phyloP scores from a whole-genome alignment of 352 stramenopile species.

The Globisporangium barbulae region DNA sequence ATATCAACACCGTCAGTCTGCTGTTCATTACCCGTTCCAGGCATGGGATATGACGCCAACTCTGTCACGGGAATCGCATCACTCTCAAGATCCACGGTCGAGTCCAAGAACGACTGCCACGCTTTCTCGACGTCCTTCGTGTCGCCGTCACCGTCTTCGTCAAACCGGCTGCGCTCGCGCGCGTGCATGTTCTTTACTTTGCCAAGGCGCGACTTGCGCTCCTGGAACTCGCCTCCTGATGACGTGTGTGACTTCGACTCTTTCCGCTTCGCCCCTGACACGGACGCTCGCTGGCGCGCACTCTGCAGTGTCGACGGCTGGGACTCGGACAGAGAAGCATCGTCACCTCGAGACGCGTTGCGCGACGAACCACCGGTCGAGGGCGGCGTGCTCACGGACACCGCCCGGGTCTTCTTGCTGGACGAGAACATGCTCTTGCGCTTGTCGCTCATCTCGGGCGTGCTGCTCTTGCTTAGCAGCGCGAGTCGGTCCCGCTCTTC shows the following conservation, averaged over 20 bases:
- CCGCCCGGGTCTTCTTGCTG: slow-evolving; percentile 13
- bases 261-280: slow-evolving; percentile 16
- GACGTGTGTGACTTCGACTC: slow-evolving; percentile 14
- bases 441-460: slow-evolving; percentile 14
- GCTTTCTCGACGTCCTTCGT: slow-evolving; percentile 55
- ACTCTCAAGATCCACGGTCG: slow-evolving; percentile 5
- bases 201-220: slow-evolving; percentile 17
- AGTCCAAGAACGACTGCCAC: slow-evolving; percentile 62
- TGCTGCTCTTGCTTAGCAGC: slow-evolving; percentile 5
- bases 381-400: slow-evolving; percentile 3
- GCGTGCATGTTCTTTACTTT: slow-evolving; percentile 4
- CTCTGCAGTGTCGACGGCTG: not conserved
- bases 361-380: slow-evolving; percentile 3
- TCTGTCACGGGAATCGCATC: not conserved
- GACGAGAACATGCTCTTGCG: slow-evolving; percentile 10
- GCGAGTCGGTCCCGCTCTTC: slow-evolving; percentile 19
- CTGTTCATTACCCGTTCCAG: not conserved
- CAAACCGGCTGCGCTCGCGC: slow-evolving; percentile 14
- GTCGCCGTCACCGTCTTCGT: slow-evolving; percentile 58
- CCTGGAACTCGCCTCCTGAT: not conserved
- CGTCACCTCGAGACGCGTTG: not conserved
- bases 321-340: not conserved
- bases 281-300: slow-evolving; percentile 10
- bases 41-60: not conserved
- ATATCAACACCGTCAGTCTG: not conserved